phyloP scores from a whole-genome alignment of 1,284 basidiomycete species.

The Waitea zeae region DNA sequence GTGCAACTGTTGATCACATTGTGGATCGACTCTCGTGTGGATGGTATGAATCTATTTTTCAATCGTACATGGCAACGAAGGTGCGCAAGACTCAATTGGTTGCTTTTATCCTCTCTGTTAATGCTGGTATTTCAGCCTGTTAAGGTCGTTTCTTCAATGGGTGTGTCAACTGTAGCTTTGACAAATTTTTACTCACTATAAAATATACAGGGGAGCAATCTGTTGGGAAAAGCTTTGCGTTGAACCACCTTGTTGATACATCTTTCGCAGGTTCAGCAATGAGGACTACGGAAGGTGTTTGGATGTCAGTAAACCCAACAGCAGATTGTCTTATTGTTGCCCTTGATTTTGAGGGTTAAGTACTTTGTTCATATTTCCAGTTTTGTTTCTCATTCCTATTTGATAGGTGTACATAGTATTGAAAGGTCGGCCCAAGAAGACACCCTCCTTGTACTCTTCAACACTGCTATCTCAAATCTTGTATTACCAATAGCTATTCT shows the following conservation, averaged over 20 bases:
- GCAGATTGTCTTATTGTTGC: constrained; percentile 34
- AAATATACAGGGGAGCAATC: constrained; percentile 35
- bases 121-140: constrained; percentile 24
- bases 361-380: not conserved
- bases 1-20: constrained; percentile 39
- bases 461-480: constrained; percentile 45
- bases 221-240: constrained; percentile 41
- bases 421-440: constrained; percentile 48
- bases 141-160: constrained; percentile 49
- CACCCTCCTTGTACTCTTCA: constrained; percentile 42
- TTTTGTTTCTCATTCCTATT: not conserved
- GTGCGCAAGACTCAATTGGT: constrained; percentile 14
- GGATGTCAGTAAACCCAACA: constrained; percentile 52
- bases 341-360: constrained; percentile 44
- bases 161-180: constrained; percentile 11
- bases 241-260: constrained; percentile 46
- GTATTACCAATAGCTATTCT: constrained; percentile 15
- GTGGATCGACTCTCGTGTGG: constrained; percentile 40
- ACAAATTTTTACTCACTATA: not conserved
- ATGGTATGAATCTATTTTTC: constrained; percentile 49
- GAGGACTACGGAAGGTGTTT: constrained; percentile 50
- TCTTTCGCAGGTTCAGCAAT: constrained; percentile 53
- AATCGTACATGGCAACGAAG: constrained; percentile 41
- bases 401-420: constrained; percentile 40
- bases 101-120: not conserved